phyloP scores from a whole-genome alignment of 2,329 filamentous ascomycete genomes.

The Arthroderma sp. region DNA sequence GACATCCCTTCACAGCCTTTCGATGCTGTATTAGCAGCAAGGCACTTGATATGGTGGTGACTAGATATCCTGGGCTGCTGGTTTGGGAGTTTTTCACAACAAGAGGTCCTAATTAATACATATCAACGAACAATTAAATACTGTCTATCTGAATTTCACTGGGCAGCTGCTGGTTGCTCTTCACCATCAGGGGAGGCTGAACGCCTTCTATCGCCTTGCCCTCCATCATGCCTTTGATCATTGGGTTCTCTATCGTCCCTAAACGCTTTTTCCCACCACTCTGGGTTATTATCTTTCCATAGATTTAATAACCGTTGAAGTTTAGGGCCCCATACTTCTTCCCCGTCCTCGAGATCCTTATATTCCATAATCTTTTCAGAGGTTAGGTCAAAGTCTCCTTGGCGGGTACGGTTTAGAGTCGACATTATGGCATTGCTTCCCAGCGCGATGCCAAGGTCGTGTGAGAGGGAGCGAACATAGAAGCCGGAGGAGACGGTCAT shows the following conservation, averaged over 20 bases:
- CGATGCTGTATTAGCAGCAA: no score
- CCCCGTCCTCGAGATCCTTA: slow-evolving; percentile 59
- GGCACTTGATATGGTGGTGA: no score
- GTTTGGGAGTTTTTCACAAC: no score
- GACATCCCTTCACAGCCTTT: no score
- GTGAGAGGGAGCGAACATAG: slow-evolving; percentile 87
- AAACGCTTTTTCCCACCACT: slow-evolving; percentile 2
- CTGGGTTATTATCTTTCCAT: slow-evolving; percentile 20
- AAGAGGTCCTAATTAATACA: no score
- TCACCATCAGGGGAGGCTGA: no score
- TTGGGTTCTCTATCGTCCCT: background rate
- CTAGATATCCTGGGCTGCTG: no score
- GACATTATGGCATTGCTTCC: slow-evolving; percentile 77
- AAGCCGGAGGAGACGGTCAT: slow-evolving; percentile 94
- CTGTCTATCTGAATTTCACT: no score
- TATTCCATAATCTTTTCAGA: slow-evolving; percentile 64
- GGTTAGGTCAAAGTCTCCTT: slow-evolving; percentile 65
- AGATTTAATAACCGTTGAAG: slow-evolving; percentile 46
- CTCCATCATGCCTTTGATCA: background rate
- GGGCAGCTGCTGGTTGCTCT: no score
- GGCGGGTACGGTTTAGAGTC: slow-evolving; percentile 63
- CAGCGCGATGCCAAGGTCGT: slow-evolving; percentile 76
- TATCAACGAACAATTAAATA: no score
- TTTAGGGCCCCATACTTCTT: slow-evolving; percentile 70
- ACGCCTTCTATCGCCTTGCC: background rate